Evolutionary conservation across 2,329 filamentous ascomycete genomes (phyloP), one percentile per base, ranked within the genome.

Genomic region (Talaromyces sp.): DNA sequence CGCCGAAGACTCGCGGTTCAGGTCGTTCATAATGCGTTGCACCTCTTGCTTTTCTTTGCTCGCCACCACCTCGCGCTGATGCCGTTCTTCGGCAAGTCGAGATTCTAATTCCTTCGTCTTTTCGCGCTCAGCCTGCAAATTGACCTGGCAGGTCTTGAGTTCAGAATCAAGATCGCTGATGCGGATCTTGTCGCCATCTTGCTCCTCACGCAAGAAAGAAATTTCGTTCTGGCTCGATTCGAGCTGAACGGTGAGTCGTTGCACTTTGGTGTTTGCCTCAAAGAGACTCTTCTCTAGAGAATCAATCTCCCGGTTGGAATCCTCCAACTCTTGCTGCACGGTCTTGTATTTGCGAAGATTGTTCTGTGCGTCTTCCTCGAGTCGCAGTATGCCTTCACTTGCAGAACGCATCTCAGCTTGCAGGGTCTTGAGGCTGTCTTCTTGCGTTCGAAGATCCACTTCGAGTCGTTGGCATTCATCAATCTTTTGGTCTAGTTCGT

Each of bases 181-280:
- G 75, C 92, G 92, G 72, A 99, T 96, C 82, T 99, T 99, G 79
- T 99, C 94, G 19, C 85, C 86, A 75, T 99, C 94, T 74, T 99
- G 94, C 78, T 99, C 94, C 72, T 99, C 94, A 1, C 94, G 88
- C 56, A 99, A 75, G 82, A 99, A 99, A 1, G 90, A 88, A 75
- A 97, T 95, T 74, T 99, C 94, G 61, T 88, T 88, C 68, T 97
- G 93, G 60, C 89, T 88, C 5, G 91, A 96, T 75, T 99, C 94
- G 65, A 93, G 88, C 70, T 97, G 92, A 32, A 99, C 91, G 3
- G 89, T 88, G 2, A 97, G 82, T 57, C 92, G 86, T 68, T 96
- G 89, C 54, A 89, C 88, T 80, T 97, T 97, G 67, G 89, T 86
- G 70, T 93, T 93, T 7, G 91, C 81, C 70, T 97, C 93, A 46